Evolutionary conservation across 2,329 filamentous ascomycete species (phyloP).

Genomic region (Aspergillus spinulosporus): DNA sequence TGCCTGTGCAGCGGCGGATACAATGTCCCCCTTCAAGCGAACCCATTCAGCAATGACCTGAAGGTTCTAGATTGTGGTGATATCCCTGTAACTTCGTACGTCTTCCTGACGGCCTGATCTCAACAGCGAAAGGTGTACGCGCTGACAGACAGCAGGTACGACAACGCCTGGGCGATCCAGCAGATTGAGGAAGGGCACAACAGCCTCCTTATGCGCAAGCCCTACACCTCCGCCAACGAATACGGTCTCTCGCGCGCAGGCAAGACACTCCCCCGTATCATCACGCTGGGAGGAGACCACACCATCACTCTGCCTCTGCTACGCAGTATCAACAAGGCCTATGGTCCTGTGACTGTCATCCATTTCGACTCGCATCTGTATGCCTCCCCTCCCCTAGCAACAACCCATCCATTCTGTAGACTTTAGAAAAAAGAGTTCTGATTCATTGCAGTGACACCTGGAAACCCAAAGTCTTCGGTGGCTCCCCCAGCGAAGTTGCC

Average conservation of each 20-base stretch:
- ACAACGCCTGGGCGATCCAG: conserved; percentile 76
- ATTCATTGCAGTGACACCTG: conserved; percentile 53
- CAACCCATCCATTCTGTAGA: neutral
- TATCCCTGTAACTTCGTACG: conserved; percentile 79
- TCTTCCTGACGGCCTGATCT: conserved; percentile 9
- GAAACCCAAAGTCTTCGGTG: conserved; percentile 84
- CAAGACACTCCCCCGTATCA: conserved; percentile 75
- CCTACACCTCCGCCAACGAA: conserved; percentile 67
- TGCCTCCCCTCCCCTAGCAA: conserved; percentile 14
- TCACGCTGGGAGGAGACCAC: conserved; percentile 63
- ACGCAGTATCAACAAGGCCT: conserved; percentile 62
- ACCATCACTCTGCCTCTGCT: conserved; percentile 53
- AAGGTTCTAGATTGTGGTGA: conserved; percentile 81
- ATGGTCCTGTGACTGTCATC: conserved; percentile 66
- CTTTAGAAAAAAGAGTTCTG: no score
- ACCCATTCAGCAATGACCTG: conserved; percentile 80
- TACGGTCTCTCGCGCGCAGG: conserved; percentile 69
- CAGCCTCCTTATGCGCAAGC: conserved; percentile 68
- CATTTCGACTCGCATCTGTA: conserved; percentile 64
- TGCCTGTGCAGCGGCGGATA: conserved; percentile 70
- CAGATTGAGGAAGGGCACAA: conserved; percentile 87
- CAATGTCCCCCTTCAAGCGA: conserved; percentile 76
- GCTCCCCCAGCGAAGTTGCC: conserved; percentile 72
- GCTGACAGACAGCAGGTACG: conserved; percentile 57
- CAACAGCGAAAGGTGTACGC: no score